Evolutionary conservation across 768 basidiomycete species (phyloP), one percentile per base, ranked within the genome.

Genomic region (Pleurotus sapidus): DNA sequence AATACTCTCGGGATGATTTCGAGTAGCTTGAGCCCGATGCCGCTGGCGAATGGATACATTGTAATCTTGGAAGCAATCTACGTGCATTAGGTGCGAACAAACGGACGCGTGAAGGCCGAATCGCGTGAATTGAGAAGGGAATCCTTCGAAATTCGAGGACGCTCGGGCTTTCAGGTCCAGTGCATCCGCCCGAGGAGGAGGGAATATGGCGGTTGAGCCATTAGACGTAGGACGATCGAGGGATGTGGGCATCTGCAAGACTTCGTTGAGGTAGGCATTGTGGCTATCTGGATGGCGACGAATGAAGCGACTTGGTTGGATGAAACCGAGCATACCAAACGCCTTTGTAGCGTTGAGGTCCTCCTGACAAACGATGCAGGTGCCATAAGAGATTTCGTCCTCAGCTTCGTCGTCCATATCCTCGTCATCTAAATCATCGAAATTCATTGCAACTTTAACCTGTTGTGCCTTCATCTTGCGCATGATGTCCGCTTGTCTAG

Each of bases 281-380:
- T 84, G 80, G 18, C 78, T 79, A 62, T 92, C 87, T 1, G 88
- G 90, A 61, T 89, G 88, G 39, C 84, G 83, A 46, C 96, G 83
- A 15, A 98, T 77, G 45, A 95, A 73, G 46, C 90, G 81, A 68
- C 95, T 95, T 0, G 95, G 89, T 65, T 98, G 96, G 5, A 99
- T 68, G 46, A 95, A 75, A 1, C 91, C 93, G 15, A 99, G 82
- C 27, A 84, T 83, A 4, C 97, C 97, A 69, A 97, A 98, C 0
- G 91, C 76, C 59, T 82, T 80, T 14, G 79, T 72, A 2, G 80
- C 67, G 62, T 84, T 89, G 51, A 98, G 82, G 59, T 95, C 92
- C 67, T 98, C 97, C 68, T 98, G 97, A 63, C 97, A 99, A 8
- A 98, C 95, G 60, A 99, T 98, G 68, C 97, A 99, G n/a, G 88